Base-by-base conservation (phyloP, 2,329 filamentous ascomycete genomes). In the Macrophomina pseudophaseolina region DNA sequence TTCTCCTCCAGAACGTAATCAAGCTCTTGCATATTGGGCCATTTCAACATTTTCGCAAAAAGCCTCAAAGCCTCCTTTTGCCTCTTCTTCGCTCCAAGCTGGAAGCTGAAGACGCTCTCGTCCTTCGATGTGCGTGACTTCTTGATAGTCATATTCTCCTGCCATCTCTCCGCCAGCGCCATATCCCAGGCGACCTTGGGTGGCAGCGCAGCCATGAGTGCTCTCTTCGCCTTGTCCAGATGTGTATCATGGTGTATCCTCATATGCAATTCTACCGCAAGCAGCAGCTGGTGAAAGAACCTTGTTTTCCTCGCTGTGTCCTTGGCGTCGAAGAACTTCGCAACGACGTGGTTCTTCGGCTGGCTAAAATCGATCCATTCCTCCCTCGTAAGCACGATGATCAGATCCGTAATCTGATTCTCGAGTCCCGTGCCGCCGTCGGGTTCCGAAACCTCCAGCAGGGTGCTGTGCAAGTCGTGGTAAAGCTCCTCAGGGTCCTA, bases 251-350 rank as follows among this genome's bases (percentile, higher is more conserved):
- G 88, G 71, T 90, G 86, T 71, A 93, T 91, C 46, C 91, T 86
- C 66, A 91, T 76, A 72, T 91, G 88, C 5, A 93, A 82, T 76
- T 93, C 91, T 58, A 91, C 82, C 69, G 89, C 90, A 49, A 93
- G 84, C 3, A 93, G 82, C n/a, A 93, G 79, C 76, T 93, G 91
- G 74, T 92, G 90, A 75, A 91, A 92, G 79, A 93, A 93, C 32
- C 84, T 84, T 67, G 86, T 84, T 71, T 90, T 90, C 67, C 84
- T 83, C 18, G 81, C 78, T 53, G 84, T 80, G 70, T 89, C 88
- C 18, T 82, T 80, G 42, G 84, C 81, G 66, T 83, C 88, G 68
- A 93, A 90, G 77, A 90, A 92, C 64, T 88, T 87, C 3, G 91
- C 91, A 30, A 90, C 87, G 28, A 92, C 88, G 72, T 93, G 91